Base-by-base conservation (phyloP, 768 basidiomycete species). In the Russula olivacea region DNA sequence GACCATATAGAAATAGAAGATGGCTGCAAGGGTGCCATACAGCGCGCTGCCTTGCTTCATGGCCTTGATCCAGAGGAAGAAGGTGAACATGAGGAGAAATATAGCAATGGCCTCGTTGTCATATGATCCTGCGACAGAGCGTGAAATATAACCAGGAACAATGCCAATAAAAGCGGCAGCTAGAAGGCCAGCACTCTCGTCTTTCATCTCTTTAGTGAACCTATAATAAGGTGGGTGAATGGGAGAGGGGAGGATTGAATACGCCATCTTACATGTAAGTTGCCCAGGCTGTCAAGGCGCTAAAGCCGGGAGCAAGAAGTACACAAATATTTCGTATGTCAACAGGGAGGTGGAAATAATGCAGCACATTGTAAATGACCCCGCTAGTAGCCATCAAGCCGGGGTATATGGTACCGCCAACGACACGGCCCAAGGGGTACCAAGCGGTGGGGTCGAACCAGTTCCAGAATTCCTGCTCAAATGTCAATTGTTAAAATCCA, bases 1-100 rank as follows among this genome's bases (percentile, higher is more conserved):
- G n/a, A 99, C 97, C 97, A 99, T 99, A 82, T 98, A 99, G 69
- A 98, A 98, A 78, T 99, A 99, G 77, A 98, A 98, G 3, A 98
- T 77, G 19, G 95, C 97, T 50, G 97, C 87, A 45, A 91, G 71
- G 28, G 91, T 91, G 23, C 93, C 96, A 68, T 85, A 97, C 64
- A 96, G 83, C 1, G 93, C 94, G 64, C 93, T 96, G 48, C 97
- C 97, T 51, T 84, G 82, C 76, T 98, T 98, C 59, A 98, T 79
- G 28, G 97, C 95, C 69, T 90, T 92, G 74, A 99, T 96, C 97
- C 97, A 98, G 66, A 82, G 82, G 78, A 83, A 98, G 77, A 99
- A 98, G 4, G 97, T 98, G 76, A 93, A 93, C 97, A 98, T 98
- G 72, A 99, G 91, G 65, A 99, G 84, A 81, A 99, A 99, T 75